phyloP scores from a whole-genome alignment of 2,329 filamentous ascomycete species.

The Penicillium hordei region DNA sequence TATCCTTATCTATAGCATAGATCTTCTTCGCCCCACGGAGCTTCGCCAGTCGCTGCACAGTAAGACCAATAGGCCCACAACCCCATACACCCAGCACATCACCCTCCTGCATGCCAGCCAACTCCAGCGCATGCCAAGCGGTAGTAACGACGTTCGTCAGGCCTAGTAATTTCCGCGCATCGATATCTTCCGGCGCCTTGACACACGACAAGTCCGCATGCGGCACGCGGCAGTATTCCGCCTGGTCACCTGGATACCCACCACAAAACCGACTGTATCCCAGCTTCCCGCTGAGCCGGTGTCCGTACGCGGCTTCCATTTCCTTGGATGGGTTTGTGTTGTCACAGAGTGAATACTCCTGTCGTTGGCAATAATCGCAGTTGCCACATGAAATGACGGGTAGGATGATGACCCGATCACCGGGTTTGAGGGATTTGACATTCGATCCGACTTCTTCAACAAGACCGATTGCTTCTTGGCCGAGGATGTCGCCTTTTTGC shows the following conservation, averaged over 20 bases:
- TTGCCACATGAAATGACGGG: constrained; percentile 33
- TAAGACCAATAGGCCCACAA: constrained; percentile 34
- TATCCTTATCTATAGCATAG: constrained; percentile 37
- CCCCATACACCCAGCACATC: constrained; percentile 37
- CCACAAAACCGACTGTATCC: constrained; percentile 35
- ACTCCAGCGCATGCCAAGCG: constrained; percentile 36
- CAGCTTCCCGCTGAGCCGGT: constrained; percentile 34
- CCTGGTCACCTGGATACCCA: constrained; percentile 39
- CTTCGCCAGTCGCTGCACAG: constrained; percentile 30
- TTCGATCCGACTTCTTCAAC: constrained; percentile 29
- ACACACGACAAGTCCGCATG: constrained; percentile 36
- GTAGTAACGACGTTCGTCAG: constrained; percentile 34
- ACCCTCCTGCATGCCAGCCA: constrained; percentile 32
- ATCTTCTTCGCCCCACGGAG: constrained; percentile 34
- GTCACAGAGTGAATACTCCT: constrained; percentile 36
- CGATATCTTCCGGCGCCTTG: constrained; percentile 27
- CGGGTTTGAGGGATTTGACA: constrained; percentile 24
- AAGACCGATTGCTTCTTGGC: constrained; percentile 33
- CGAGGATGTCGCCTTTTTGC: constrained; percentile 31
- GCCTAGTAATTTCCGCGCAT: constrained; percentile 32
- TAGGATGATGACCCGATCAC: constrained; percentile 34
- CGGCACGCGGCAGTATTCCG: constrained; percentile 38
- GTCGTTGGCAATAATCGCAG: constrained; percentile 31
- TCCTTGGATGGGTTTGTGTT: constrained; percentile 31
- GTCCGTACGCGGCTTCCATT: constrained; percentile 30